phyloP scores from a whole-genome alignment of 2,329 filamentous ascomycete genomes.

The Ascocoryne sarcoides region DNA sequence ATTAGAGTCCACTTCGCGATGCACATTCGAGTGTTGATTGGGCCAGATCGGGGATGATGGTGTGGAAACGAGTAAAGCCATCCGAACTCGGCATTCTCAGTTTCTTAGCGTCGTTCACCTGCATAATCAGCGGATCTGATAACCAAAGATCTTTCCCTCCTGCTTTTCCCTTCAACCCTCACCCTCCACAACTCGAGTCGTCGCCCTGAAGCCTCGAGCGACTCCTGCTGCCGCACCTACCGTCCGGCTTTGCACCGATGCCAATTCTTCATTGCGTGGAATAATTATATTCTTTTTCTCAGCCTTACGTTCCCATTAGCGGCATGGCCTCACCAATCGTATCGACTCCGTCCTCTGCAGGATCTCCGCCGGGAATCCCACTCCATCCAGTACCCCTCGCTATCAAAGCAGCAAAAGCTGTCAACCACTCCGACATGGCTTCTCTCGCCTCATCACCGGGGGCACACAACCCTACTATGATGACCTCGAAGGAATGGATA shows the following conservation, averaged over 20 bases:
- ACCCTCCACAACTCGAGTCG: no score
- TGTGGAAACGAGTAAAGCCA: no score
- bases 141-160: neutral
- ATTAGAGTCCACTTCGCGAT: neutral
- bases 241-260: no score
- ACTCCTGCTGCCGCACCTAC: no score
- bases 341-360: slow-evolving; percentile 32
- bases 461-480: slow-evolving; percentile 36
- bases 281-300: no score
- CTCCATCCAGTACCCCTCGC: slow-evolving; percentile 30
- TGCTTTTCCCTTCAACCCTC: neutral
- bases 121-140: neutral
- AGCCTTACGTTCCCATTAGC: no score
- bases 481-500: slow-evolving; percentile 80
- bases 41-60: no score
- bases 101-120: neutral
- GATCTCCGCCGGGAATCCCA: slow-evolving; percentile 29
- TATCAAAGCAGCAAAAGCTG: slow-evolving; percentile 21
- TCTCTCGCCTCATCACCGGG: slow-evolving; percentile 24
- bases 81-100: neutral
- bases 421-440: slow-evolving; percentile 15
- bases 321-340: slow-evolving; percentile 27
- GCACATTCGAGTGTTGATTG: no score
- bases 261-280: no score
- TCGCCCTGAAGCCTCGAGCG: no score